Evolutionary conservation across 176 grass and related monocot species (phyloP), one percentile per base, ranked within the genome.

Genomic region (Oryza coarctata): DNA sequence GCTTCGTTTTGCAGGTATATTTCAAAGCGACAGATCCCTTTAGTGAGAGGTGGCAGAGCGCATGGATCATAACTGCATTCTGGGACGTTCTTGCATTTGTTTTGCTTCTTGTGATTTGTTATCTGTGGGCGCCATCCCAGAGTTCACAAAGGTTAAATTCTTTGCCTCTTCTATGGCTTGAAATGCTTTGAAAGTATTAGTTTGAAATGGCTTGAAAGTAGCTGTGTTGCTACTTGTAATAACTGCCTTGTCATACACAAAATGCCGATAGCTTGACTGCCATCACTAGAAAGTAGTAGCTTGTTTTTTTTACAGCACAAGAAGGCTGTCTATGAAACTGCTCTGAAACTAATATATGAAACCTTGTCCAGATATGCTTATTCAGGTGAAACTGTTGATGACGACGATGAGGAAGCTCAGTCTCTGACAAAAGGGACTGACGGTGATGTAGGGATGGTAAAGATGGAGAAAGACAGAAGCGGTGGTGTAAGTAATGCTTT

Each of bases 11-110:
- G 30, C 75, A 99, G 97, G 93, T 99, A 67, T 99, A 96, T 85
- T 99, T 99, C 78, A 99, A 99, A 87, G 93, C 93, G 1, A 99
- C 97, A 60, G 93, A 99, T 45, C 97, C 97, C 29, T 96, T 90
- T 74, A 99, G 97, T 36, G 97, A 99, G 79, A 88, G 97, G 68
- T 99, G 97, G 97, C 93, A 99, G 83, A 94, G 93, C 28, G 93
- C 93, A 65, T 96, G 97, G 97, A 94, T 94, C 68, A 92, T 99
- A 73, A 99, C 97, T 85, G 97, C 97, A 43, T 99, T 96, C 81
- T 99, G 97, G 97, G 82, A 99, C 31, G 88, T 99, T 85, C 85
- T 90, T 79, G 91, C 91, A n/a, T 89, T 99, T 75, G 68, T 87
- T 52, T 83, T 99, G 77, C 93, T 99, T 22, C 77, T 86, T 81